A percentile compares a stretch with the other conserved stretches of the same genome.
Conservation (phyloP, 768 basidiomycete species). For the Auriscalpium microsporum region DNA sequence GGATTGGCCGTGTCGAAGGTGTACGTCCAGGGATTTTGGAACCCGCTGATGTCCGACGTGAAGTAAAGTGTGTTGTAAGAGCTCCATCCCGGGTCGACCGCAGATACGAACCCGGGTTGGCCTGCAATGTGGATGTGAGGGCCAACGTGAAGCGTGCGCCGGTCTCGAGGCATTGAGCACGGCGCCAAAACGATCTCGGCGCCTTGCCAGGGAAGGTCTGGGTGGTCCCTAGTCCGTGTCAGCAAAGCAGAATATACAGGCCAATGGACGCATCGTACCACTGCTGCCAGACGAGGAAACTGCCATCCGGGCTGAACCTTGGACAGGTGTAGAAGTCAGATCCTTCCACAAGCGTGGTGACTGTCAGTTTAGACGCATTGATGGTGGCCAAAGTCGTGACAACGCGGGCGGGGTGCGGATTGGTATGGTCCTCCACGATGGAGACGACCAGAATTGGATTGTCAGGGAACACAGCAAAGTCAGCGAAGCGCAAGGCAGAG, state of each 20-base stretch:
- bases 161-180: not conserved
- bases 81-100: constrained; percentile 54
- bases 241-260: too few relatives aligned
- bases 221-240: not conserved
- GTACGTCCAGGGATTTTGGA: constrained; percentile 52
- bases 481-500: not conserved
- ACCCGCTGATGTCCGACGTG: constrained; percentile 58
- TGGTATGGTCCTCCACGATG: not conserved
- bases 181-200: not conserved
- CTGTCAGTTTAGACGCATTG: not conserved
- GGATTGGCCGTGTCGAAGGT: constrained; percentile 7
- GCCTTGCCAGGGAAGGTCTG: not conserved
- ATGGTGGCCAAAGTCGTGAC: not conserved
- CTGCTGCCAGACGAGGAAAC: not conserved
- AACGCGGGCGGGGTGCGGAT: not conserved
- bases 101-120: constrained; percentile 37
- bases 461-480: not conserved
- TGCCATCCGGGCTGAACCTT: not conserved
- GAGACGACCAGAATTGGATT: not conserved
- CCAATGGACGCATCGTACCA: not conserved
- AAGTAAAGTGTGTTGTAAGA: constrained; percentile 49
- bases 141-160: not conserved
- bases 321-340: not conserved
- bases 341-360: not conserved
- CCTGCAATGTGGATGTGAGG: constrained; percentile 38